Evolutionary conservation across 2,329 filamentous ascomycete genomes (phyloP).

Genomic region (Monilinia vaccinii-corymbosi): DNA sequence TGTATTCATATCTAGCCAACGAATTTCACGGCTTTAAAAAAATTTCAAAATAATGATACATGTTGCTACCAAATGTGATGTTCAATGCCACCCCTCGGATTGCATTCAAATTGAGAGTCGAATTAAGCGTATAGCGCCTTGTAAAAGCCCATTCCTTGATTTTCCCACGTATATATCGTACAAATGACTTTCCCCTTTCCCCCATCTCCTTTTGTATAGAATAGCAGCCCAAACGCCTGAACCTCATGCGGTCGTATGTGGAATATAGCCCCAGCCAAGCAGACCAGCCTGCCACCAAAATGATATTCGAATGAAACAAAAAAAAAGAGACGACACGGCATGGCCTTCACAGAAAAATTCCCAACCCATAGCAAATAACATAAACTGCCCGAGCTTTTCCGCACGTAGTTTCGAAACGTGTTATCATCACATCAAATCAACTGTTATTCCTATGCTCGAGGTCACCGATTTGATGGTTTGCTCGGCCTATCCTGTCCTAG

Average conservation of each 20-base stretch:
- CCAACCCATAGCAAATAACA: conserved; percentile 2
- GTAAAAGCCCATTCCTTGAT: not conserved
- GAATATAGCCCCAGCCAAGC: conserved; percentile 6
- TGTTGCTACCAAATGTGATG: conserved; percentile 5
- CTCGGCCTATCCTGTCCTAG: conserved; percentile 17
- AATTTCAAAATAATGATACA: conserved; percentile 7
- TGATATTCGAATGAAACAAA: conserved; percentile 7
- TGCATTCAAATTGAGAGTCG: not conserved
- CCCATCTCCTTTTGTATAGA: conserved; percentile 8
- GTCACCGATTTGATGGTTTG: conserved; percentile 23
- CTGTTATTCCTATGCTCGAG: conserved; percentile 1
- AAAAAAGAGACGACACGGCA: not conserved
- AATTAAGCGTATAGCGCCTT: conserved; percentile 3
- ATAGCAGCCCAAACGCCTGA: conserved; percentile 11
- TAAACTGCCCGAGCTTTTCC: conserved; percentile 3
- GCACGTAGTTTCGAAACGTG: not conserved
- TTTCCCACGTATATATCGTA: conserved; percentile 13
- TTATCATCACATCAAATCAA: conserved; percentile 1
- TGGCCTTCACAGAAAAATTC: not conserved
- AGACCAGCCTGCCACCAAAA: conserved; percentile 11
- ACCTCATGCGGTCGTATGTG: conserved; percentile 11
- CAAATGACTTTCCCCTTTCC: conserved; percentile 3
- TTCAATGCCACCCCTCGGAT: not conserved
- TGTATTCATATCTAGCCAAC: conserved; percentile 25
- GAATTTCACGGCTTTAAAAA: conserved; percentile 23